These are phyloP conservation scores for Clarireedia hainanense DNA, from an alignment of 2,329 filamentous ascomycete genomes.

Conservation along the genomic window DNA sequence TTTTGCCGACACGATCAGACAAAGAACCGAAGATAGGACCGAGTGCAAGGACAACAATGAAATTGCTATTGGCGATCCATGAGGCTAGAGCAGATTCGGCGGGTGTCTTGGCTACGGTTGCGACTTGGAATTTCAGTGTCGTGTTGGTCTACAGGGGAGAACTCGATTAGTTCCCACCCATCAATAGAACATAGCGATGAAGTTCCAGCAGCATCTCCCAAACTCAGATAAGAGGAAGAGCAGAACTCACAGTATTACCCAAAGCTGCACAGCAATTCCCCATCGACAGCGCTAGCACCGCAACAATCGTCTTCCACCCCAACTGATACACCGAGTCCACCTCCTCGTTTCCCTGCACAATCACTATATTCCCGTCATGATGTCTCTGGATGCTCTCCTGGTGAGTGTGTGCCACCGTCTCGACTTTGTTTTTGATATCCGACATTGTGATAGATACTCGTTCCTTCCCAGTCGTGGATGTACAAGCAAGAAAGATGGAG, in stretches of 20 bases:
- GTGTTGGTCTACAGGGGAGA: slow-evolving; percentile 11
- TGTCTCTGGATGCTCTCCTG: background rate
- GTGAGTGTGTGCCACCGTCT: background rate
- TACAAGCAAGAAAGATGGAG: background rate
- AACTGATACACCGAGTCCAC: slow-evolving; percentile 13
- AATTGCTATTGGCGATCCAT: slow-evolving; percentile 17
- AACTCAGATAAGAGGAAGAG: too few relatives aligned
- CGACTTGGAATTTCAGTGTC: slow-evolving; percentile 16
- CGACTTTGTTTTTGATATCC: background rate
- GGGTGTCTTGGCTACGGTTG: slow-evolving; percentile 9
- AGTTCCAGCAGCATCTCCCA: background rate
- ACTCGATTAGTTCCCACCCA: background rate
- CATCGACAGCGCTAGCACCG: slow-evolving; percentile 13
- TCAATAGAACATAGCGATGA: background rate
- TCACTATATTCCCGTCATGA: background rate
- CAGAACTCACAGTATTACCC: slow-evolving; percentile 12
- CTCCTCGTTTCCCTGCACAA: slow-evolving; percentile 8
- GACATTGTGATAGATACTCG: background rate
- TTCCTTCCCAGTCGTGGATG: background rate
- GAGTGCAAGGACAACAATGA: slow-evolving; percentile 13
- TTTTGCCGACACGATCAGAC: slow-evolving; percentile 16
- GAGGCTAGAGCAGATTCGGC: slow-evolving; percentile 12
- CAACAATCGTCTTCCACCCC: slow-evolving; percentile 13
- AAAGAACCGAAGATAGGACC: slow-evolving; percentile 16
- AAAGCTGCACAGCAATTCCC: slow-evolving; percentile 15